Evolutionary conservation across 257 asterid species (phyloP).

Genomic region (Solanum etuberosum): DNA sequence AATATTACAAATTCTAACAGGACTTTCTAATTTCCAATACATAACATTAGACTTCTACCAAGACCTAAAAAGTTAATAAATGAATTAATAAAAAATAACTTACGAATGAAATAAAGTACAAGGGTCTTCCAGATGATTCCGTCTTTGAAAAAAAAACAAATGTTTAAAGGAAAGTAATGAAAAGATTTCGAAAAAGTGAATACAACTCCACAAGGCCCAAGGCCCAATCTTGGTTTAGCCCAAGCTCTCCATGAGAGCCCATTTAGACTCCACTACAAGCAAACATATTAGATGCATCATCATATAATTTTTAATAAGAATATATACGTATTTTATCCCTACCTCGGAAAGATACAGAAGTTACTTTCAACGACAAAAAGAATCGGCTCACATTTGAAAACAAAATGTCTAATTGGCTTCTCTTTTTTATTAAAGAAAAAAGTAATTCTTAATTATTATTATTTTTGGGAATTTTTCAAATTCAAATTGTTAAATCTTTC

Average conservation of each 20-base stretch:
- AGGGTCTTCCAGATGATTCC: neutral
- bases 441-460: neutral
- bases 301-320: no score
- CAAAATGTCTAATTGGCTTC: neutral
- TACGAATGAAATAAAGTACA: no score
- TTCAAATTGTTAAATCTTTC: neutral
- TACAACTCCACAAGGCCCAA: neutral
- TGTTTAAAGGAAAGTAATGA: neutral
- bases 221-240: neutral
- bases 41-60: neutral
- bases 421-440: neutral
- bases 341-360: accelerated
- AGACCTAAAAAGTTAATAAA: neutral
- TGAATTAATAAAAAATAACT: no score
- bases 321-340: neutral
- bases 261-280: neutral
- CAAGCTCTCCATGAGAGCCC: neutral
- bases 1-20: neutral
- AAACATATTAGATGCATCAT: neutral
- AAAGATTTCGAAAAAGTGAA: no score
- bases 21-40: neutral
- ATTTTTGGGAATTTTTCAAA: neutral
- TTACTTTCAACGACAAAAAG: neutral
- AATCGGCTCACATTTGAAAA: neutral
- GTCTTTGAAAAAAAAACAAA: no score